Percentiles rank a stretch among this genome's conserved stretches.
Conservation (phyloP, 2,329 filamentous ascomycete genomes). For the Colletotrichum karsti region DNA sequence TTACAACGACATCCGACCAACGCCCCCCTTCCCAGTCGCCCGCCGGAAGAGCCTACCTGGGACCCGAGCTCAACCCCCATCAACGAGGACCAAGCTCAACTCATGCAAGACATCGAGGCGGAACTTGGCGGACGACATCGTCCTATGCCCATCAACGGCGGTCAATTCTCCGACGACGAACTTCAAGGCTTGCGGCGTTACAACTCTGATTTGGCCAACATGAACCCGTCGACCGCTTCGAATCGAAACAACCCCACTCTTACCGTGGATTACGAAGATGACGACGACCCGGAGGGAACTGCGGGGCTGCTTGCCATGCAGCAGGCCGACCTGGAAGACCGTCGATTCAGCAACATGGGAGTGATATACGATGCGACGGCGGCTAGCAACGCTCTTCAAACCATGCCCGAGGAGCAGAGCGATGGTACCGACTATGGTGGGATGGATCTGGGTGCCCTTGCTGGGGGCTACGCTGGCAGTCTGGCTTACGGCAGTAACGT, state of each 20-base stretch:
- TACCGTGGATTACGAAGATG: conserved; percentile 55
- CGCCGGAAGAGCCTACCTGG: conserved; percentile 54
- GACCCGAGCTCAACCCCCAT: conserved; percentile 42
- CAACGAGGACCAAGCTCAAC: conserved; percentile 36
- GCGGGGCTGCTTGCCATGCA: conserved; percentile 86
- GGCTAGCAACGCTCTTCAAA: conserved; percentile 45
- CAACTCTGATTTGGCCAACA: conserved; percentile 54
- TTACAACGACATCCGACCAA: conserved; percentile 67
- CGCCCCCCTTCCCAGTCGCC: conserved; percentile 65
- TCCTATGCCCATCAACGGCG: conserved; percentile 51
- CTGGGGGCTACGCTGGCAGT: conserved; percentile 72
- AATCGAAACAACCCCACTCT: conserved; percentile 47
- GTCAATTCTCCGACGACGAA: conserved; percentile 54
- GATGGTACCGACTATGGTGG: conserved; percentile 78
- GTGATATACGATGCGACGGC: conserved; percentile 59
- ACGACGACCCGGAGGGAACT: conserved; percentile 88
- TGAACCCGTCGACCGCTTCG: conserved; percentile 49
- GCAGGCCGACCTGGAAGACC: conserved; percentile 82
- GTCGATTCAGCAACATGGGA: conserved; percentile 61
- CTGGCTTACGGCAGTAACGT: conserved; percentile 59
- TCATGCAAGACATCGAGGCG: conserved; percentile 65
- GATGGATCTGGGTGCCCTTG: conserved; percentile 79
- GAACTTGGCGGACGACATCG: conserved; percentile 55
- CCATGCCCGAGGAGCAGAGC: conserved; percentile 62
- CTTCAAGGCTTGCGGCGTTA: conserved; percentile 57